A percentile compares a stretch with the other conserved stretches of the same genome.
These are phyloP conservation scores for Euryodendron excelsum DNA, from an alignment of 148 eudicot species.

Conservation along the genomic window DNA sequence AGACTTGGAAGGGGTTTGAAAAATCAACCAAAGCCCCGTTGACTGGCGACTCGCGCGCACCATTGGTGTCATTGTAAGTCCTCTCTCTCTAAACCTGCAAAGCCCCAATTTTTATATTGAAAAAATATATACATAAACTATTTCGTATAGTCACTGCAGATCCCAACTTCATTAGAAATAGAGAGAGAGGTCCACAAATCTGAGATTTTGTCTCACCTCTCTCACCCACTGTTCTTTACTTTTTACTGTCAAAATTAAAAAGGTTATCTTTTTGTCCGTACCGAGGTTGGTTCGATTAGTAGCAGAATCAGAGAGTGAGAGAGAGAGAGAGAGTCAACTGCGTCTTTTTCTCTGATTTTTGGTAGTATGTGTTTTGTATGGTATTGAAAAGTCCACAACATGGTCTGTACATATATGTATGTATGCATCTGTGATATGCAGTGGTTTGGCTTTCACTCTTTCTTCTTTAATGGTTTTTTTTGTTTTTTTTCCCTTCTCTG, in stretches of 20 bases:
- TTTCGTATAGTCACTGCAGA: neutral
- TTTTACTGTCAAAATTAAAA: constrained; percentile 6
- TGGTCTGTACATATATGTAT: neutral
- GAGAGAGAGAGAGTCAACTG: constrained; percentile 14
- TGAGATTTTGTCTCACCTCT: neutral
- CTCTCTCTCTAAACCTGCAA: constrained; percentile 19
- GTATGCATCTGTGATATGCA: neutral
- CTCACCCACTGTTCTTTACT: neutral
- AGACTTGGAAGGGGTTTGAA: neutral
- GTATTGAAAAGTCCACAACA: constrained; percentile 2
- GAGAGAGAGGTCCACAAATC: no score
- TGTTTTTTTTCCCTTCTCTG: neutral
- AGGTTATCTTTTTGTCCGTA: neutral
- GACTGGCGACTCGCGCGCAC: constrained; percentile 6
- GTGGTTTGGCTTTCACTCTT: neutral
- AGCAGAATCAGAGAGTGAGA: no score
- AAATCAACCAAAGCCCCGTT: neutral
- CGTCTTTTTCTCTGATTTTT: constrained; percentile 7
- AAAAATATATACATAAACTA: neutral
- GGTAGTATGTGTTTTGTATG: constrained; percentile 11
- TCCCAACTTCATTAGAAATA: neutral
- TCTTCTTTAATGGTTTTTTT: neutral
- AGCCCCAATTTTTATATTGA: neutral
- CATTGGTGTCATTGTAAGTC: constrained; percentile 27
- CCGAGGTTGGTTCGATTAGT: no score